phyloP scores from a whole-genome alignment of 306 rosid species.

The Herpetospermum pedunculosum region DNA sequence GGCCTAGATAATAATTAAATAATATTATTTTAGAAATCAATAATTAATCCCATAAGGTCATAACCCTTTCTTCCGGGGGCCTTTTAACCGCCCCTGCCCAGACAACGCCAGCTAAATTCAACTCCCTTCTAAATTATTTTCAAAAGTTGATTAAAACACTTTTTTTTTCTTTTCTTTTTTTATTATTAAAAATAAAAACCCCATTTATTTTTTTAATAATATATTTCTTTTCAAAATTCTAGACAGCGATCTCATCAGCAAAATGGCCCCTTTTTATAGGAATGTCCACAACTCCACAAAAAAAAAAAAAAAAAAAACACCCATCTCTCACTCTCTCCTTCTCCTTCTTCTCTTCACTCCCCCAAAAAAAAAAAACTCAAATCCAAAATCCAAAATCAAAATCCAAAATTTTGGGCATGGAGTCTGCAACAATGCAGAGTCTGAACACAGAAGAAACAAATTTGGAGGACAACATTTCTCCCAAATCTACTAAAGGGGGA shows the following conservation, averaged over 20 bases:
- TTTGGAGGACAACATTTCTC: too few relatives aligned
- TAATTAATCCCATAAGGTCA: background rate
- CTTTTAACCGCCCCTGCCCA: background rate
- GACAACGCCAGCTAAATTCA: conserved; percentile 7
- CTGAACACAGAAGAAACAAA: background rate
- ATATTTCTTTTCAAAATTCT: background rate
- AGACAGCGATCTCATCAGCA: background rate
- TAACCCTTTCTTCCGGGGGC: background rate
- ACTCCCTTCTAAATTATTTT: background rate
- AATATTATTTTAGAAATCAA: too few relatives aligned
- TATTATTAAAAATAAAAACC: background rate
- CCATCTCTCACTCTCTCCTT: background rate
- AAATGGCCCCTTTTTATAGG: conserved; percentile 5
- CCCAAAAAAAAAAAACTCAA: background rate
- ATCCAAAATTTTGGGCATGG: conserved; percentile 5
- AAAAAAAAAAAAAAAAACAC: background rate
- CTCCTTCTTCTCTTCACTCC: background rate
- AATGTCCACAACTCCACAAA: background rate
- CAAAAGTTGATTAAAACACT: background rate
- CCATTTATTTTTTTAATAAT: background rate
- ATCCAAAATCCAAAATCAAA: background rate
- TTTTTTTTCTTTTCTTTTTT: background rate
- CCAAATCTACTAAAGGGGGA: conserved; percentile 33
- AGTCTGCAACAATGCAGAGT: conserved; percentile 1
- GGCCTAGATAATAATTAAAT: too few relatives aligned